A percentile compares a stretch with the other conserved stretches of the same genome.
phyloP scores from a whole-genome alignment of 2,329 filamentous ascomycete species.

The Cercospora sesami region DNA sequence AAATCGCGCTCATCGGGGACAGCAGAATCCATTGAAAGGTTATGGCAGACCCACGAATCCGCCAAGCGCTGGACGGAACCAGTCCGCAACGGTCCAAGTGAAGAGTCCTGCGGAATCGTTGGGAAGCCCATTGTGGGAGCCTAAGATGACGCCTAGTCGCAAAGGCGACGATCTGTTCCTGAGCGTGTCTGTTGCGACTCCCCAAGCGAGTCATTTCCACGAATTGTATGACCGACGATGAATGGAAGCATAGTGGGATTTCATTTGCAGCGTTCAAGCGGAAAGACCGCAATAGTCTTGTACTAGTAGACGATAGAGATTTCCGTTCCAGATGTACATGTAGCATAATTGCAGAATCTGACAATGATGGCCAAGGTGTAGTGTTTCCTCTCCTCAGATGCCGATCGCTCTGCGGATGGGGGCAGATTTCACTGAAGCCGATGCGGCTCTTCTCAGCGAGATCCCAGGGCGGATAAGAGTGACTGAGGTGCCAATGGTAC shows the following conservation, averaged over 20 bases:
- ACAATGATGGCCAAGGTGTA: not conserved
- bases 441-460: slow-evolving; percentile 7
- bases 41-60: slow-evolving; percentile 30
- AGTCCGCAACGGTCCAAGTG: slow-evolving; percentile 24
- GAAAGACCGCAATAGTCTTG: not conserved
- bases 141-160: slow-evolving; percentile 65
- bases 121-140: slow-evolving; percentile 59
- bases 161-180: slow-evolving; percentile 65
- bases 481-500: not conserved
- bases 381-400: not conserved
- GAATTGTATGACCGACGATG: slow-evolving; percentile 9
- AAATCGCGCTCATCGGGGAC: slow-evolving; percentile 7
- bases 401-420: not conserved
- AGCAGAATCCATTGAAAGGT: slow-evolving; percentile 35
- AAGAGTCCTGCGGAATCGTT: slow-evolving; percentile 23
- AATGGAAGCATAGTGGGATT: slow-evolving; percentile 2
- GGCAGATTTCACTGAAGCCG: not conserved
- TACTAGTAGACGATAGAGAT: slow-evolving; percentile 3
- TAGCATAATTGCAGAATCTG: not conserved
- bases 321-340: not conserved
- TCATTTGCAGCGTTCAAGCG: slow-evolving; percentile 24
- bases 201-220: slow-evolving; percentile 22
- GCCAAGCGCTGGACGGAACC: slow-evolving; percentile 14
- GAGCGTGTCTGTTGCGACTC: slow-evolving; percentile 40
- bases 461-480: not conserved